Percentiles rank a stretch among this genome's conserved stretches.
phyloP scores from a whole-genome alignment of 2,329 filamentous ascomycete species.

The Sporothrix humicola region DNA sequence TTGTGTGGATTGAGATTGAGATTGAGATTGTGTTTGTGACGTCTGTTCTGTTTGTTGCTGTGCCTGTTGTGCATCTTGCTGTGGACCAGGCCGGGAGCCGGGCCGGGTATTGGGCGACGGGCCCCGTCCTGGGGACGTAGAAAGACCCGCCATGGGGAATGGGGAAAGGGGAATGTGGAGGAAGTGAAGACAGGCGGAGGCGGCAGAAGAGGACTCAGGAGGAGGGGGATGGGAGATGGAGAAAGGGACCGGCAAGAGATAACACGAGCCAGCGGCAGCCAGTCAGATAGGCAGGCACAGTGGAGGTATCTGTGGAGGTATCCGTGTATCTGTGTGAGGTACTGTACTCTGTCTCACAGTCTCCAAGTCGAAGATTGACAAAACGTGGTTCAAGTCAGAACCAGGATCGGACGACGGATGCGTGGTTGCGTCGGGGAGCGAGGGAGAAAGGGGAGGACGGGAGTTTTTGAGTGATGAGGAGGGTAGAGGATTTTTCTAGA shows the following conservation, averaged over 20 bases:
- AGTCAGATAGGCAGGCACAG: neutral
- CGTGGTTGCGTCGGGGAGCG: slow-evolving; percentile 16
- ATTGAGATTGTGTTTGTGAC: slow-evolving; percentile 3
- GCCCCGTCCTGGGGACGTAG: neutral
- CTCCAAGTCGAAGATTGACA: no score
- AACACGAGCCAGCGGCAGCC: neutral
- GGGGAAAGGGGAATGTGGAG: neutral
- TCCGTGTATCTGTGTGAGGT: no score
- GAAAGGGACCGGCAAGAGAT: neutral
- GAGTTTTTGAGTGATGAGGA: slow-evolving; percentile 14
- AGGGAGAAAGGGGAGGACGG: neutral
- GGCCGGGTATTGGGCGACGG: neutral
- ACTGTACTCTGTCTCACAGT: no score
- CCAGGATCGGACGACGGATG: slow-evolving; percentile 15
- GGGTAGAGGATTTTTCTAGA: no score
- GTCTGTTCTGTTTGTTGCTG: neutral
- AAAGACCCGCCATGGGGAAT: slow-evolving; percentile 7
- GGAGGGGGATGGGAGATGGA: no score
- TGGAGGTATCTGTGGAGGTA: no score
- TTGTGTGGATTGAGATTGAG: neutral
- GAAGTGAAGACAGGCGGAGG: no score
- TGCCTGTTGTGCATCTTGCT: neutral
- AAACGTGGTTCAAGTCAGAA: neutral
- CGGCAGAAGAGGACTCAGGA: no score
- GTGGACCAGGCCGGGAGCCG: neutral